Evolutionary conservation across 129 eudicot species (phyloP).

Genomic region (Gnaphalium uliginosum): DNA sequence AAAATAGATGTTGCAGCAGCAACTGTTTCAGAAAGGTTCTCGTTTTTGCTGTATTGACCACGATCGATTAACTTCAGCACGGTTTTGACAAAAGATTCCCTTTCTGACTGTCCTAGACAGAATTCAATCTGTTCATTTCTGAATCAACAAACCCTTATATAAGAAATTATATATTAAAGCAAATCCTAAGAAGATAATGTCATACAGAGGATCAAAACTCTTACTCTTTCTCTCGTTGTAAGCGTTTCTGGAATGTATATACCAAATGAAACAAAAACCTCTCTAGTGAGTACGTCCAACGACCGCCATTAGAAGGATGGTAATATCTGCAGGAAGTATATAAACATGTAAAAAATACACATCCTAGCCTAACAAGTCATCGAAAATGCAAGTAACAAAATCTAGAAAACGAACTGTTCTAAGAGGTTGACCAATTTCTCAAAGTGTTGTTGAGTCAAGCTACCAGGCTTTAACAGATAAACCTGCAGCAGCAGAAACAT

Average conservation of each 20-base stretch:
- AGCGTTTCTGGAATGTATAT: slow-evolving; percentile 64
- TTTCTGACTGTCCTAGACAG: slow-evolving; percentile 64
- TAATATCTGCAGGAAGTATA: slow-evolving; percentile 64
- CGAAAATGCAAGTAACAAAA: slow-evolving; percentile 31
- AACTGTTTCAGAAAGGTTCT: slow-evolving; percentile 88
- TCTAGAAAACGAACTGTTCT: slow-evolving; percentile 87
- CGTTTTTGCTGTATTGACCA: slow-evolving; percentile 97
- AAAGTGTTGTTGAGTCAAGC: slow-evolving; percentile 73
- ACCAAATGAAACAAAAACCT: slow-evolving; percentile 85
- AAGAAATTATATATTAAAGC: slow-evolving; percentile 17
- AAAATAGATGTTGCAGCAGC: slow-evolving; percentile 85
- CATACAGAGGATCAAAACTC: slow-evolving; percentile 13
- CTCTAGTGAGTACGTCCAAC: slow-evolving; percentile 93
- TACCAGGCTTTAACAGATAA: slow-evolving; percentile 77
- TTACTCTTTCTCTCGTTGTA: slow-evolving; percentile 85
- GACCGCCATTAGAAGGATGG: slow-evolving; percentile 99
- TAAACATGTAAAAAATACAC: slow-evolving; percentile 18
- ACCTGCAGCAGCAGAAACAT: slow-evolving; percentile 59
- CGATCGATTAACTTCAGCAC: slow-evolving; percentile 88
- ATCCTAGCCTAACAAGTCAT: background rate
- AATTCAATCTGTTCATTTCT: slow-evolving; percentile 56
- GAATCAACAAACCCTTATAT: slow-evolving; percentile 26
- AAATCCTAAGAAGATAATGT: background rate
- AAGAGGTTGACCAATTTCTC: slow-evolving; percentile 97
- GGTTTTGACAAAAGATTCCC: slow-evolving; percentile 71